Evolutionary conservation across 2,329 filamentous ascomycete genomes (phyloP).

Genomic region (Arthrobotrys musiformis): DNA sequence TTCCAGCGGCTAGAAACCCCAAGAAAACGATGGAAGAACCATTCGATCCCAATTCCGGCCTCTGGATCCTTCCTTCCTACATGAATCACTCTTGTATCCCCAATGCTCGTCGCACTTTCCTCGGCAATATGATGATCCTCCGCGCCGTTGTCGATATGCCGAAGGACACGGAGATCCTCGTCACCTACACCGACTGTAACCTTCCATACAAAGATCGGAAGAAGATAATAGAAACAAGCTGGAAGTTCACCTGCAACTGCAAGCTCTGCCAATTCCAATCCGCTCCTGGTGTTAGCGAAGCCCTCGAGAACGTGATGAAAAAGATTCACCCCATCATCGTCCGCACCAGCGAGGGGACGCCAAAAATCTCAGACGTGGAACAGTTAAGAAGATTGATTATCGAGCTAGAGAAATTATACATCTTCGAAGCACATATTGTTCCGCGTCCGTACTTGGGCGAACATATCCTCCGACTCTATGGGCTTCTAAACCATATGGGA

Average conservation of each 20-base stretch:
- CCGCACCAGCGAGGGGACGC: neutral
- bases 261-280: conserved; percentile 22
- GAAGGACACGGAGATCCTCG: conserved; percentile 28
- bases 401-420: conserved; percentile 10
- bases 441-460: conserved; percentile 16
- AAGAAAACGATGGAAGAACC: conserved; percentile 13
- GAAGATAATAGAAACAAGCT: conserved; percentile 5
- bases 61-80: conserved; percentile 48
- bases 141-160: conserved; percentile 33
- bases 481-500: neutral
- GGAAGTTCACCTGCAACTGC: conserved; percentile 35
- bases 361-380: neutral
- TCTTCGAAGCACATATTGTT: neutral
- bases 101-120: conserved; percentile 20
- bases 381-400: neutral
- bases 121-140: conserved; percentile 49
- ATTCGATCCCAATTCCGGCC: conserved; percentile 35
- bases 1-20: neutral
- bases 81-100: conserved; percentile 48
- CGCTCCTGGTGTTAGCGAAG: neutral
- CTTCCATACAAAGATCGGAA: neutral
- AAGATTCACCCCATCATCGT: conserved; percentile 6
- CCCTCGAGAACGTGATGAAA: neutral
- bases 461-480: conserved; percentile 19
- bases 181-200: conserved; percentile 26